A percentile compares a stretch with the other conserved stretches of the same genome.
phyloP scores from a whole-genome alignment of 495 filamentous ascomycete genomes.

The Lineolata rhizophorae region DNA sequence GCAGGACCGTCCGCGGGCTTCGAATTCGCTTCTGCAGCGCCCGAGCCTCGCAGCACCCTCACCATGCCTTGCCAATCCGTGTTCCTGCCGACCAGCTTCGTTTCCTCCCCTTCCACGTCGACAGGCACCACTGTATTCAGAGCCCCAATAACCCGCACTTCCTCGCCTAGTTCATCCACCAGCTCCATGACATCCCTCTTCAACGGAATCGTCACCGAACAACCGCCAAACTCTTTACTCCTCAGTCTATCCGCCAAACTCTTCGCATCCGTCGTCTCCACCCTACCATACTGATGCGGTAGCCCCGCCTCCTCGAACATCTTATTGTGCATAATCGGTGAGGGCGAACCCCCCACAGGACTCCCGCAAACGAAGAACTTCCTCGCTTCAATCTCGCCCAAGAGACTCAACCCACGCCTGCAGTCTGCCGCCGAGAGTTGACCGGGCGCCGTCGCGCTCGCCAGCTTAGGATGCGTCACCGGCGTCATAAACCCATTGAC shows the following conservation, averaged over 20 bases:
- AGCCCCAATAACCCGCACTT: constrained; percentile 69
- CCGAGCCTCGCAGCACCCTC: constrained; percentile 51
- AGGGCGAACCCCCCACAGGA: constrained; percentile 59
- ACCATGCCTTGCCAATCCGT: constrained; percentile 95
- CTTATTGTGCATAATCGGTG: constrained; percentile 73
- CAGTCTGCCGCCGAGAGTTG: constrained; percentile 88
- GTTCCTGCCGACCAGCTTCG: constrained; percentile 58
- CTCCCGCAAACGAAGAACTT: constrained; percentile 74
- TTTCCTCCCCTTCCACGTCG: constrained; percentile 2
- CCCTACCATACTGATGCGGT: constrained; percentile 57
- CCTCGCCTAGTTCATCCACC: constrained; percentile 56
- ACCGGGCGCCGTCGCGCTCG: constrained; percentile 84
- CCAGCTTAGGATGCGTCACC: constrained; percentile 72
- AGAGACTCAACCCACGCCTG: constrained; percentile 46
- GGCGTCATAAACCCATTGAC: constrained; percentile 88
- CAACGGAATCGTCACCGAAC: constrained; percentile 85
- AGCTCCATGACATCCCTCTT: constrained; percentile 74
- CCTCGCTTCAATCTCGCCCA: constrained; percentile 58
- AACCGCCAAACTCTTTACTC: constrained; percentile 62
- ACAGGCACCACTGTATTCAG: constrained; percentile 78
- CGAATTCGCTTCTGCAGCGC: constrained; percentile 19
- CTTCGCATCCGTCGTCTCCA: constrained; percentile 47
- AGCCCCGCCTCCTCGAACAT: constrained; percentile 62
- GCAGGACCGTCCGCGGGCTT: constrained; percentile 18
- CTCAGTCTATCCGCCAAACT: constrained; percentile 45